Conservation (phyloP, 2,329 filamentous ascomycete species). For the Colletotrichum graminicola region DNA sequence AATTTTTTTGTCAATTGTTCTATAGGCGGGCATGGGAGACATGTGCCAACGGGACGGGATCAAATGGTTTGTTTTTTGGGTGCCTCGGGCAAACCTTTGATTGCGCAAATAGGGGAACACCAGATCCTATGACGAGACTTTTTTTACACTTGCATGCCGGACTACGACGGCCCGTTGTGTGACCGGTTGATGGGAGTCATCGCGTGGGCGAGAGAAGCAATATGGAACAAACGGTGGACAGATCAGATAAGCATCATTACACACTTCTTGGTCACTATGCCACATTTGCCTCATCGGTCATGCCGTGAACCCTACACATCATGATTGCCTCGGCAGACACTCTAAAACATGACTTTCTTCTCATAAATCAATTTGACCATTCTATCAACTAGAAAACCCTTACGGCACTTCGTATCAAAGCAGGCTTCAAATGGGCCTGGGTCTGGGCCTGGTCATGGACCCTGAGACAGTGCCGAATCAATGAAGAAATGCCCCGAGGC, state of each 20-base stretch:
- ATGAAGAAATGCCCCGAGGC: conserved; percentile 33
- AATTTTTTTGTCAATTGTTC: conserved; percentile 7
- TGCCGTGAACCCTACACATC: background rate
- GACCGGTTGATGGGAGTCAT: background rate
- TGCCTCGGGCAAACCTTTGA: conserved; percentile 23
- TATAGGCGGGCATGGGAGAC: conserved; percentile 20
- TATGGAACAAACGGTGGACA: too few species aligned
- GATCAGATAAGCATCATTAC: background rate
- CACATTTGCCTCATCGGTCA: background rate
- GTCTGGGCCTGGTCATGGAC: background rate
- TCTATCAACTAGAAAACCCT: conserved; percentile 27
- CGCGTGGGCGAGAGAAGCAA: background rate
- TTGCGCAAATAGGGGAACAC: conserved; percentile 30
- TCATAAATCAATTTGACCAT: conserved; percentile 36
- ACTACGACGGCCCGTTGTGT: background rate
- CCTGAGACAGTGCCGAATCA: conserved; percentile 28
- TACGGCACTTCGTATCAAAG: conserved; percentile 14
- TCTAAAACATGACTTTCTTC: background rate
- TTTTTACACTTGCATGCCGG: conserved; percentile 2
- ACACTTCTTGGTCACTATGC: background rate
- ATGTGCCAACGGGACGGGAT: conserved; percentile 2
- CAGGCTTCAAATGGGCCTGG: conserved; percentile 11
- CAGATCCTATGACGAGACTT: conserved; percentile 33
- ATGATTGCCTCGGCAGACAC: background rate
- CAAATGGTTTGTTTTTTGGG: conserved; percentile 17